Evolutionary conservation across 352 stramenopile species (phyloP), one percentile per base, ranked within the genome.

Genomic region (Globisporangium nodosum): DNA sequence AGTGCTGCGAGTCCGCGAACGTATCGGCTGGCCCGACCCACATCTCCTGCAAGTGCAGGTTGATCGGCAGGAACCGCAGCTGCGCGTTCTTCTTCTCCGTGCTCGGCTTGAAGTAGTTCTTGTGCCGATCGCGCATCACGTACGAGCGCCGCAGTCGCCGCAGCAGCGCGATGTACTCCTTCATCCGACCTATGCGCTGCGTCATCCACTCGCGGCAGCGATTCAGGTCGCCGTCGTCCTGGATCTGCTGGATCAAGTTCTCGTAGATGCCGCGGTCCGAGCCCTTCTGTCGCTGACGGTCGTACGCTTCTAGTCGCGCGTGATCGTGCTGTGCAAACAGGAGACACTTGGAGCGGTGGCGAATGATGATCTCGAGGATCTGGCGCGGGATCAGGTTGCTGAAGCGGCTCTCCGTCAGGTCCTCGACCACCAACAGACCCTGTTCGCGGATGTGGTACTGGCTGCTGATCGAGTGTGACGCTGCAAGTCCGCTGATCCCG

Each of bases 231-330:
- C 83, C 85, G 35, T 94, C 85, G 48, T 92, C 82, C 59, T 94
- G 85, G 48, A 94, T 94, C 59, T 94, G 85, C 62, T 94, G 79
- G 52, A 93, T 92, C 61, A 94, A 58, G 59, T 94, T 94, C 65
- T 92, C 85, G 60, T 94, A 94, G 30, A 94, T 90, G 27, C 81
- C 81, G 49, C 85, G 77, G 48, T 91, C 82, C 0, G 77, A 87
- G 3, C 81, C 83, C 61, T 93, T 92, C 60, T 90, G 78, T 12
- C 84, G 79, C 52, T 89, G 74, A 1, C 69, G 70, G 52, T 94
- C 85, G 56, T 87, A 92, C 24, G 83, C 80, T 54, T 92, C 81
- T 5, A 94, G 69, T 16, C 82, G 79, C 13, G 79, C 79, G 18
- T 92, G 73, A 30, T 94, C 85, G 48, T 81, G 86, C 56, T 93